Evolutionary conservation across 108 stramenopile species (phyloP).

Genomic region (Conticribra guillardii): DNA sequence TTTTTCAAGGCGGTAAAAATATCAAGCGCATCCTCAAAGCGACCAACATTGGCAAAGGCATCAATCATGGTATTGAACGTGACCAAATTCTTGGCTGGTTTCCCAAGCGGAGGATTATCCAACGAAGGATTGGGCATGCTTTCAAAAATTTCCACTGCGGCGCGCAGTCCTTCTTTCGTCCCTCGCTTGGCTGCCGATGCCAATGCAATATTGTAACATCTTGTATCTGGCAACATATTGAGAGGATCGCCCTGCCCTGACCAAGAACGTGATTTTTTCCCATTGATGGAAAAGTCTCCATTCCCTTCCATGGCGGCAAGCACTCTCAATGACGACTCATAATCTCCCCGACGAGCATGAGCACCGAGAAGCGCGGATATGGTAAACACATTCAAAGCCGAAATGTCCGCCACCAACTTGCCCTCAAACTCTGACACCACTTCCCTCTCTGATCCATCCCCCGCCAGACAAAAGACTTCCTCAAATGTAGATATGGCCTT

Average conservation of each 20-base stretch:
- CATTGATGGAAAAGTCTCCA: constrained; percentile 46
- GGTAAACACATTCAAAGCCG: constrained; percentile 75
- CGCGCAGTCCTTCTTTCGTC: constrained; percentile 53
- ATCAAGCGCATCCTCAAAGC: constrained; percentile 63
- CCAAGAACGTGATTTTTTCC: constrained; percentile 60
- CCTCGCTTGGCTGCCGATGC: constrained; percentile 70
- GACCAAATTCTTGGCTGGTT: constrained; percentile 63
- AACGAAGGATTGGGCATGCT: constrained; percentile 55
- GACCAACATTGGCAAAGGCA: constrained; percentile 57
- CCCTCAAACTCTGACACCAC: constrained; percentile 29
- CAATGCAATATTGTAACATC: constrained; percentile 80
- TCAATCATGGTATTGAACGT: constrained; percentile 85
- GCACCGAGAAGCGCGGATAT: constrained; percentile 75
- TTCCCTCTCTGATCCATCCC: constrained; percentile 62
- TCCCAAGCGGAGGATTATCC: constrained; percentile 40
- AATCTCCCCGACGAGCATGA: constrained; percentile 70
- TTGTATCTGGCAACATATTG: constrained; percentile 70
- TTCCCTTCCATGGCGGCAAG: constrained; percentile 79
- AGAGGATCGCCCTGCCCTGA: constrained; percentile 67
- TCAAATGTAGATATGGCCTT: constrained; percentile 77
- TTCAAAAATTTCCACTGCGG: constrained; percentile 69
- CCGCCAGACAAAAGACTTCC: constrained; percentile 67
- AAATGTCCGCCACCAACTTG: constrained; percentile 49
- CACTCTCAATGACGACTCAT: constrained; percentile 60
- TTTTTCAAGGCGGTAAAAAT: constrained; percentile 64